Evolutionary conservation across 2,329 filamentous ascomycete genomes (phyloP).

Genomic region (Ophiocordyceps camponoti-floridani): DNA sequence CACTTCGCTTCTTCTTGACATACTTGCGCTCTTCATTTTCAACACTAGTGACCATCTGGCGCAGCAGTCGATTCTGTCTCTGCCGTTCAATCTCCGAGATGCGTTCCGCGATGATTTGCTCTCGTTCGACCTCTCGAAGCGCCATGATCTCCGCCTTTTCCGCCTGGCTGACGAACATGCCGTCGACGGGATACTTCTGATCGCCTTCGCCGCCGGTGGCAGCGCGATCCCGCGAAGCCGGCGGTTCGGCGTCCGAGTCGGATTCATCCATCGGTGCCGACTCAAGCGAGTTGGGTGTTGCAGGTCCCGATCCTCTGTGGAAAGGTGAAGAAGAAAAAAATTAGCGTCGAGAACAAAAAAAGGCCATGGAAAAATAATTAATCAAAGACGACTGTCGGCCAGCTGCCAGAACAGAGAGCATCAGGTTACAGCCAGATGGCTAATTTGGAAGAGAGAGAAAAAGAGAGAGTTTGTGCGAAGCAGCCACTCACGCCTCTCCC

Average conservation of each 20-base stretch:
- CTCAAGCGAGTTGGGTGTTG: slow-evolving; percentile 56
- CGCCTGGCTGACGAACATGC: slow-evolving; percentile 56
- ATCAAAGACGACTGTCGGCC: not conserved
- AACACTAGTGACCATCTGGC: slow-evolving; percentile 52
- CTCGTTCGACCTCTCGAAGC: slow-evolving; percentile 79
- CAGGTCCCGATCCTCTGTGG: slow-evolving; percentile 47
- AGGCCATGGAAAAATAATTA: slow-evolving; percentile 2
- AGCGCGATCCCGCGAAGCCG: slow-evolving; percentile 19
- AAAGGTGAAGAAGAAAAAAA: not conserved
- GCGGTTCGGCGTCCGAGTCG: slow-evolving; percentile 38
- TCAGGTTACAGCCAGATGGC: not conserved
- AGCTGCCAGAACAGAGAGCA: not conserved
- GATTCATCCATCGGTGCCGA: slow-evolving; percentile 86
- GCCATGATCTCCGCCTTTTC: slow-evolving; percentile 68
- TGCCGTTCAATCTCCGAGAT: slow-evolving; percentile 66
- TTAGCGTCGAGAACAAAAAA: too few relatives aligned
- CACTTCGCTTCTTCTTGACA: slow-evolving; percentile 55
- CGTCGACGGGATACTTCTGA: slow-evolving; percentile 70
- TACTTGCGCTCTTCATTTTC: slow-evolving; percentile 41
- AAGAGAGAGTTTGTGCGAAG: not conserved
- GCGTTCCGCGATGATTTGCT: slow-evolving; percentile 77
- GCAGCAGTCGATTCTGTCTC: slow-evolving; percentile 66
- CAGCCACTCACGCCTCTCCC: slow-evolving; percentile 23
- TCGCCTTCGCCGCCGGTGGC: slow-evolving; percentile 21
- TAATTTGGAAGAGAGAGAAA: not conserved